Evolutionary conservation across 345 rosid species (phyloP).

Genomic region (Clausena lansium): DNA sequence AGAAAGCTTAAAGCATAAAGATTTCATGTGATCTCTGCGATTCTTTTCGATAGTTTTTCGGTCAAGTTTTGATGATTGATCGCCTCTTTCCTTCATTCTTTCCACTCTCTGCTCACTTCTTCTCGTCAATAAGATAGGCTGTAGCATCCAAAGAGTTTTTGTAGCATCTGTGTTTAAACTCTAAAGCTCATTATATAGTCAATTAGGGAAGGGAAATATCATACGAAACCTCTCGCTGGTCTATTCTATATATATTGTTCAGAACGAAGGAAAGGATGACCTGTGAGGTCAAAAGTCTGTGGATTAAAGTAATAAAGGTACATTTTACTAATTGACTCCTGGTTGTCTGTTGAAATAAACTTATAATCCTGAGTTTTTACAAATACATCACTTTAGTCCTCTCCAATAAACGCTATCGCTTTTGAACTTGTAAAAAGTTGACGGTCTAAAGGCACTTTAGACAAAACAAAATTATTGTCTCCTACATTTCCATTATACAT

Average conservation of each 20-base stretch:
- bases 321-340: no score
- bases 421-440: no score
- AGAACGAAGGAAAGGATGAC: background rate
- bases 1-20: constrained; percentile 48
- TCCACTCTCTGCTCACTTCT: background rate
- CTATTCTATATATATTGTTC: background rate
- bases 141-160: background rate
- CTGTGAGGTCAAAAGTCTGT: background rate
- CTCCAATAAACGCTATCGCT: no score
- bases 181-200: background rate
- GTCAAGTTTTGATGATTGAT: constrained; percentile 32
- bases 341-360: background rate
- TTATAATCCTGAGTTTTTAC: background rate
- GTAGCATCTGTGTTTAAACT: background rate
- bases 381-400: no score
- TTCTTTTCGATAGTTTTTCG: constrained; percentile 56
- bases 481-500: no score
- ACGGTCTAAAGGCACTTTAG: no score
- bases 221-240: background rate
- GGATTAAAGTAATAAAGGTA: background rate
- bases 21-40: constrained; percentile 59
- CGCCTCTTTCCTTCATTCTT: constrained; percentile 28
- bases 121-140: background rate
- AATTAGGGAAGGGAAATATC: background rate
- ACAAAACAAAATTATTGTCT: no score